Evolutionary conservation across 805 yeast genomes (phyloP).

Genomic region (Candida piceae): DNA sequence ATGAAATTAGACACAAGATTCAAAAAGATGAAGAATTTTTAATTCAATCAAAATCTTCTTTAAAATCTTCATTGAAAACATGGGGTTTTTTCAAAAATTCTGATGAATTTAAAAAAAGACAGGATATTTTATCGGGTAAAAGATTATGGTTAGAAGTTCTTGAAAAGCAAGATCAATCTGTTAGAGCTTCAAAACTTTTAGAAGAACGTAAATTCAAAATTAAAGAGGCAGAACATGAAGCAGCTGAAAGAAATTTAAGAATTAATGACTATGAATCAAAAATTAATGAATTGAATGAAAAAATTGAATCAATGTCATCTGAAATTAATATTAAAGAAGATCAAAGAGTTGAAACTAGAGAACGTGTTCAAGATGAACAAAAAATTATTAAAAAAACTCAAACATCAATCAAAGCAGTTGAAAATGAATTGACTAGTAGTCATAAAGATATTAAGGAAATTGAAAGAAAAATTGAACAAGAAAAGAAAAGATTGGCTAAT

Average conservation of each 20-base stretch:
- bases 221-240: constrained; percentile 16
- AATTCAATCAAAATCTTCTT: constrained; percentile 32
- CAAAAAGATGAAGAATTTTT: constrained; percentile 30
- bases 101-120: constrained; percentile 34
- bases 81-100: constrained; percentile 37
- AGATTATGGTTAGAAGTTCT: constrained; percentile 42
- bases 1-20: constrained; percentile 33
- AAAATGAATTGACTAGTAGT: constrained; percentile 15
- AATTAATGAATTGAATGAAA: not conserved
- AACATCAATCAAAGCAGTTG: constrained; percentile 19
- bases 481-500: constrained; percentile 35
- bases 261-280: not conserved
- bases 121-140: constrained; percentile 41
- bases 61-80: constrained; percentile 37
- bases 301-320: constrained; percentile 4
- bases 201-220: constrained; percentile 13
- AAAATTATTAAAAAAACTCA: constrained; percentile 18
- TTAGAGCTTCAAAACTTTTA: constrained; percentile 17
- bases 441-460: constrained; percentile 19
- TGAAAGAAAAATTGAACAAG: constrained; percentile 23
- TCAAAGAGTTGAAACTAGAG: constrained; percentile 17
- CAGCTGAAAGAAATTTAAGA: not conserved
- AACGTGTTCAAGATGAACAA: constrained; percentile 11
- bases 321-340: constrained; percentile 1
- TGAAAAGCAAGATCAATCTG: constrained; percentile 19